Evolutionary conservation across 1,284 basidiomycete genomes (phyloP).

Genomic region (Puccinia horiana): DNA sequence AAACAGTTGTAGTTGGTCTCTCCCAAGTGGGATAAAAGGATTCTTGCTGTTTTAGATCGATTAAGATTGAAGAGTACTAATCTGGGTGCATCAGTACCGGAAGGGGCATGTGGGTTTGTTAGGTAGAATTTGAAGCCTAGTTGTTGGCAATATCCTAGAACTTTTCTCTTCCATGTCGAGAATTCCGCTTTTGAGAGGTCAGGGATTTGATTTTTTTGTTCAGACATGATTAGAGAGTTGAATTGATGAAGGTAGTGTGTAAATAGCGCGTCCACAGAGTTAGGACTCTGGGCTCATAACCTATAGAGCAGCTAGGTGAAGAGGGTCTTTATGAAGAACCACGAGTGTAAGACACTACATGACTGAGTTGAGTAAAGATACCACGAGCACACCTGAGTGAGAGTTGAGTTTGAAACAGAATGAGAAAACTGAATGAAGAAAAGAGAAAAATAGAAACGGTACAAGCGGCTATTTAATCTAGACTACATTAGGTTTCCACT

Average conservation of each 20-base stretch:
- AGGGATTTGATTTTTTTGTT: neutral
- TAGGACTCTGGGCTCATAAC: constrained; percentile 12
- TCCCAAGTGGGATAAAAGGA: neutral
- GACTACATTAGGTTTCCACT: too few species aligned
- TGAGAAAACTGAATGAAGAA: neutral
- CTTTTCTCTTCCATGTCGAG: neutral
- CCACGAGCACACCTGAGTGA: neutral
- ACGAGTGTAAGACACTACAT: neutral
- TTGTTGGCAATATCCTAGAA: neutral
- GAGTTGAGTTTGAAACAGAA: neutral
- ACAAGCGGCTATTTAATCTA: neutral
- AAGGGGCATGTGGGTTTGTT: neutral
- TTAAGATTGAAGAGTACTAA: neutral
- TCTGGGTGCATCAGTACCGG: neutral
- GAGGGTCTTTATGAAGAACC: neutral
- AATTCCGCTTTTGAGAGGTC: neutral
- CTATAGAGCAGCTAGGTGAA: neutral
- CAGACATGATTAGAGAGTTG: neutral
- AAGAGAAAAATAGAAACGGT: neutral
- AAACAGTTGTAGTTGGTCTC: neutral
- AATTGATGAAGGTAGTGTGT: neutral
- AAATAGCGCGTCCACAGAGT: neutral
- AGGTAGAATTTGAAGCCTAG: neutral
- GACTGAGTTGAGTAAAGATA: neutral
- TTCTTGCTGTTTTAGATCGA: too few species aligned